A percentile compares a stretch with the other conserved stretches of the same genome.
Evolutionary conservation across 495 filamentous ascomycete genomes (phyloP).

Genomic region (Penicillium atrosanguineum): DNA sequence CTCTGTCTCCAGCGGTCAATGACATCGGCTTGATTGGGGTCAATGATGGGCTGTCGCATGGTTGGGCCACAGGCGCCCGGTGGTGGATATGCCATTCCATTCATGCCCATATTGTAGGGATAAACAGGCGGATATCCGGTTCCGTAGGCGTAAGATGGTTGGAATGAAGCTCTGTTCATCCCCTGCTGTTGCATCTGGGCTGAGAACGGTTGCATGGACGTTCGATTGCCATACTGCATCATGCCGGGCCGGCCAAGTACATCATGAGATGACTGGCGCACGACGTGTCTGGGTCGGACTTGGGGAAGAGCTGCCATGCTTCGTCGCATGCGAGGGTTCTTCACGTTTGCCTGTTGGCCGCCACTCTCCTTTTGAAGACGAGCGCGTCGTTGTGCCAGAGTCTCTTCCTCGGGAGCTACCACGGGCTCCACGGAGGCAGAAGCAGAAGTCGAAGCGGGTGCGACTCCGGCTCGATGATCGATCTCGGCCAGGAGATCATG

Average conservation of each 20-base stretch:
- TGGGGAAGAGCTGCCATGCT: constrained; percentile 72
- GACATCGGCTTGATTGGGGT: constrained; percentile 66
- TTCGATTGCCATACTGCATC: constrained; percentile 22
- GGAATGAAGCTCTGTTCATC: constrained; percentile 16
- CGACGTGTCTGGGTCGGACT: constrained; percentile 48
- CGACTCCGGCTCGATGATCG: constrained; percentile 46
- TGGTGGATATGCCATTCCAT: constrained; percentile 35
- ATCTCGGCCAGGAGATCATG: constrained; percentile 73
- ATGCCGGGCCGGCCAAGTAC: constrained; percentile 10
- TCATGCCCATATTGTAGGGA: constrained; percentile 32
- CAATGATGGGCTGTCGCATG: constrained; percentile 37
- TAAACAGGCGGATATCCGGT: constrained; percentile 26
- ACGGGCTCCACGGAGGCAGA: neutral
- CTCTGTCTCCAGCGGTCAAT: constrained; percentile 92
- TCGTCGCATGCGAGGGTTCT: constrained; percentile 38
- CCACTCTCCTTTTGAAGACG: constrained; percentile 71
- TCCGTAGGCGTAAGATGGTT: constrained; percentile 26
- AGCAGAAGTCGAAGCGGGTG: constrained; percentile 11
- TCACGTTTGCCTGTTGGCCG: constrained; percentile 29
- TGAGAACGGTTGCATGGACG: constrained; percentile 36
- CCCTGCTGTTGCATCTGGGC: constrained; percentile 15
- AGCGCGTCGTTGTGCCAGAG: constrained; percentile 78
- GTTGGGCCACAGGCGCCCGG: constrained; percentile 29
- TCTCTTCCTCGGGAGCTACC: constrained; percentile 64
- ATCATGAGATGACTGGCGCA: constrained; percentile 32